These are phyloP conservation scores for Ophiostoma sp. DNA, from an alignment of 2,329 filamentous ascomycete species.

Conservation along the genomic window DNA sequence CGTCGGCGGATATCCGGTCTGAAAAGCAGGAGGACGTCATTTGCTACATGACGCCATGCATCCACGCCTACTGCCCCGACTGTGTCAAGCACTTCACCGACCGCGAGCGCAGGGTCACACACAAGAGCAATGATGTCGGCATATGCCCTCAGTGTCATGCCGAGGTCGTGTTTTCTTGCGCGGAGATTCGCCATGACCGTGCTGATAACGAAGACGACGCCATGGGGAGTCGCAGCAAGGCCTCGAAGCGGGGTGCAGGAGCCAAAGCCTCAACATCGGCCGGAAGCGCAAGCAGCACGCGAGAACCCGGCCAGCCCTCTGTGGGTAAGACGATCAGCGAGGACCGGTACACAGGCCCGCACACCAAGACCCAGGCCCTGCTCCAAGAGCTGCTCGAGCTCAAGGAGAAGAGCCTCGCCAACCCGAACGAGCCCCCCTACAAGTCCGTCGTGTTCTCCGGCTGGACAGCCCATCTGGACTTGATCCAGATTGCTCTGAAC, in stretches of 20 bases:
- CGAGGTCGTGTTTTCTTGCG: conserved; percentile 58
- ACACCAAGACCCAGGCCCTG: conserved; percentile 84
- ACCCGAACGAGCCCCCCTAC: conserved; percentile 64
- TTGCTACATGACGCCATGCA: conserved; percentile 79
- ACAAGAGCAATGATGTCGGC: conserved; percentile 42
- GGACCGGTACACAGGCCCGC: conserved; percentile 71
- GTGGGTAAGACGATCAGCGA: conserved; percentile 49
- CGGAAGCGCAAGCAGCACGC: background rate
- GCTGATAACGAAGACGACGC: conserved; percentile 53
- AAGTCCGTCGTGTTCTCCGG: conserved; percentile 93
- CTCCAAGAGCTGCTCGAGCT: conserved; percentile 65
- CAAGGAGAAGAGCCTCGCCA: conserved; percentile 54
- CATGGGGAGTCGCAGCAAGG: conserved; percentile 36
- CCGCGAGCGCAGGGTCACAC: conserved; percentile 40
- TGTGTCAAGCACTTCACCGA: conserved; percentile 61
- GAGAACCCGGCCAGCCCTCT: background rate
- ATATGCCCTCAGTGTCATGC: conserved; percentile 65
- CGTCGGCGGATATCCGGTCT: conserved; percentile 43
- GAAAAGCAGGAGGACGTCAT: conserved; percentile 60
- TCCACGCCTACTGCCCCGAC: conserved; percentile 72
- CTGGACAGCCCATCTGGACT: conserved; percentile 93
- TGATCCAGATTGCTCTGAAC: conserved; percentile 77
- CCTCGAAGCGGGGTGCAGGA: no score
- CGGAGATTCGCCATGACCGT: conserved; percentile 61
- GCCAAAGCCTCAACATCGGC: background rate